Percentiles rank a stretch among this genome's conserved stretches.
phyloP scores from a whole-genome alignment of 2,329 filamentous ascomycete genomes.

The Trichophyton equinum region DNA sequence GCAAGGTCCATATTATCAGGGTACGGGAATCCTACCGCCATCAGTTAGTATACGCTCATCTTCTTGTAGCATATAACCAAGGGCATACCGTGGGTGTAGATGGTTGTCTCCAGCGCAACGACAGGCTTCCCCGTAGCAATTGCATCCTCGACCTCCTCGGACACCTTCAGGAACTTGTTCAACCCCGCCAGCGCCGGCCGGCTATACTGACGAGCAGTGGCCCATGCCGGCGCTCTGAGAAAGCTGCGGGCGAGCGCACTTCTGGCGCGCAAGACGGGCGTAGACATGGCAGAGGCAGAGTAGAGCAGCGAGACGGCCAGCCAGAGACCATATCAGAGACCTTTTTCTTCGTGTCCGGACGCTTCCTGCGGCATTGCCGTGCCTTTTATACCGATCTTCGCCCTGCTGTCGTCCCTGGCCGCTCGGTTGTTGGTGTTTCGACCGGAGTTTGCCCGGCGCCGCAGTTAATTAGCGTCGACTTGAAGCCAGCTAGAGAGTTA shows the following conservation, averaged over 20 bases:
- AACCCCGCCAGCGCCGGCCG: conserved; percentile 12
- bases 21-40: conserved; percentile 50
- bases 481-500: not conserved
- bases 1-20: conserved; percentile 64
- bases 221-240: not conserved
- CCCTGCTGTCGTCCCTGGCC: not conserved
- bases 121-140: conserved; percentile 63
- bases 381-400: not conserved
- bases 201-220: not conserved
- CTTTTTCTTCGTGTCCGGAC: not conserved
- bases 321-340: not conserved
- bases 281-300: not conserved
- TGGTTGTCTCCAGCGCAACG: conserved; percentile 87
- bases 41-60: not conserved
- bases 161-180: conserved; percentile 52
- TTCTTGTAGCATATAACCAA: not conserved
- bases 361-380: not conserved
- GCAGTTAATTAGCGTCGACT: not conserved
- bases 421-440: not conserved
- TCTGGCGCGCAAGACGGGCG: not conserved
- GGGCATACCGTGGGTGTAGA: conserved; percentile 74
- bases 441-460: not conserved
- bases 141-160: conserved; percentile 71
- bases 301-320: not conserved
- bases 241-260: not conserved